Evolutionary conservation across 148 eudicot species (phyloP), one percentile per base, ranked within the genome.

Genomic region (Chenopodium berlandieri): DNA sequence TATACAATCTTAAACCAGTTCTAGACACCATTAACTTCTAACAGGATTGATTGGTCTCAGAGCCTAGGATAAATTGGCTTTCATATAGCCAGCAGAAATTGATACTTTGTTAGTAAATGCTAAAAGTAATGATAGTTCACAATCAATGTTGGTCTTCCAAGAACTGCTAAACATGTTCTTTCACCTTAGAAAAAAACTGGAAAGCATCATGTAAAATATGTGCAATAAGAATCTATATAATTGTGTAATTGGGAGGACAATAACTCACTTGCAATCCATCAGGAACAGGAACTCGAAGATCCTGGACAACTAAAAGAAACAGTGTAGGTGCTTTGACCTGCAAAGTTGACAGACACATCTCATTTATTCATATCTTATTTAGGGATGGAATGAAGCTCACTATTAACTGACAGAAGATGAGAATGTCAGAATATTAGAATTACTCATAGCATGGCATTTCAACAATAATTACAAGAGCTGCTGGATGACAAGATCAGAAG

Each of bases 241-340:
- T 14, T n/a, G 22, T 12, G 66, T 27, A 10, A 50, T n/a, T 47
- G 58, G 76, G 77, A 76, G 63, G 20, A 37, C 2, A 62, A 20
- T 25, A 62, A 56, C 85, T 89, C 87, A 95, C 98, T 87, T 95
- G 98, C 77, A 95, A 72, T 34, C 97, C 98, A 77, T 88, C 91
- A 85, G 78, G 88, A 76, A 71, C 74, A 47, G 98, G 98, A 78
- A 95, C 97, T 37, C 98, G 98, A 40, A 91, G 94, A 89, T 95
- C 97, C 82, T 86, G 79, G 67, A 93, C 93, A 34, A 97, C 97
- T 70, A 95, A 84, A 71, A 95, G 92, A 84, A 95, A 89, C 58
- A 95, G 84, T 31, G 90, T 91, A 7, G 98, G 98, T 71, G 97
- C 87, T 85, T 92, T 92, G 78, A 92, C 98, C 98, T 95, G 91